Evolutionary conservation across 2,329 filamentous ascomycete species (phyloP).

Genomic region (Ophiognomonia clavigignenti-juglandacearum): DNA sequence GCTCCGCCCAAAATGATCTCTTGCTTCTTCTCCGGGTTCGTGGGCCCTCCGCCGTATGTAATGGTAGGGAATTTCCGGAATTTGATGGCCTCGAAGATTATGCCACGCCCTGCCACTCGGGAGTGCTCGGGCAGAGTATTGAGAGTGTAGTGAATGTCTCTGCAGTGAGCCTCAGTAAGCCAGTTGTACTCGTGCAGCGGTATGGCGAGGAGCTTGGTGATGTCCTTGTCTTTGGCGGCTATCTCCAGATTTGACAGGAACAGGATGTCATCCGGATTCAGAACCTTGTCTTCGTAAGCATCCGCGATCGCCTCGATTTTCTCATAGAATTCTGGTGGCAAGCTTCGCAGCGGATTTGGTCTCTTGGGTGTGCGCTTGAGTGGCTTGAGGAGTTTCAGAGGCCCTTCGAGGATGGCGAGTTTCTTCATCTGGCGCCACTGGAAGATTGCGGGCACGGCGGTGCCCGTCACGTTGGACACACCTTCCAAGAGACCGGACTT

Average conservation of each 20-base stretch:
- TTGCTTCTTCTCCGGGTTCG: constrained; percentile 3
- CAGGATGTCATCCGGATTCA: constrained; percentile 5
- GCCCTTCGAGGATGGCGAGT: neutral
- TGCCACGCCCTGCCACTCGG: neutral
- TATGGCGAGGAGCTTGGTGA: constrained; percentile 13
- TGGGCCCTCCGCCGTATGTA: constrained; percentile 9
- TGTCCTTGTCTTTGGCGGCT: constrained; percentile 13
- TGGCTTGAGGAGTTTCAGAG: constrained; percentile 2
- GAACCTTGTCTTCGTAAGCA: neutral
- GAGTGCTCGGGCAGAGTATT: constrained; percentile 5
- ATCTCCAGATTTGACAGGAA: constrained; percentile 8
- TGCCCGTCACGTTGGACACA: constrained; percentile 10
- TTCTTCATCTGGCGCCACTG: constrained; percentile 12
- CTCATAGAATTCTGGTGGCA: constrained; percentile 2
- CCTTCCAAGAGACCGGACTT: constrained; percentile 7
- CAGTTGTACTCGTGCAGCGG: constrained; percentile 9
- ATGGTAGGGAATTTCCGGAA: constrained; percentile 1
- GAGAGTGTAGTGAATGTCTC: constrained; percentile 9
- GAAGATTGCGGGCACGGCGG: constrained; percentile 10
- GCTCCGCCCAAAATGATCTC: constrained; percentile 3
- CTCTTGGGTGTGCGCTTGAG: neutral
- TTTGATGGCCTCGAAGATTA: constrained; percentile 2
- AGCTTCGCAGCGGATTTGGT: constrained; percentile 4
- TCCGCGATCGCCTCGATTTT: neutral
- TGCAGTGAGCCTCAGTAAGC: constrained; percentile 10